Conservation (phyloP, 2,329 filamentous ascomycete species). For the Fusarium chlamydosporum region DNA sequence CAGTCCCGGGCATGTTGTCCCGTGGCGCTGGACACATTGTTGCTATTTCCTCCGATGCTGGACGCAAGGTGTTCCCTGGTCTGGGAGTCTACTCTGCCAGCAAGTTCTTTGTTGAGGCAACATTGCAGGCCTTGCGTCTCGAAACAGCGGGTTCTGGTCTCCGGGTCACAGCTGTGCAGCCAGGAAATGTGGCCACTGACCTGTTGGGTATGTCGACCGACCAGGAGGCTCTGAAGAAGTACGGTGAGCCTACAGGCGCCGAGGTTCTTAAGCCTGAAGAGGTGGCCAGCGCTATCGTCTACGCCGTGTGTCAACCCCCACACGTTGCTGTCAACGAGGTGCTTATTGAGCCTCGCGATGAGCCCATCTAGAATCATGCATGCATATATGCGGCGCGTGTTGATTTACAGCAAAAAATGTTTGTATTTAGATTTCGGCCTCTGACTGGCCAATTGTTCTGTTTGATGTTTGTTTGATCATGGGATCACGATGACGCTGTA, state of each 20-base stretch:
- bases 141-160: conserved; percentile 82
- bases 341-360: conserved; percentile 81
- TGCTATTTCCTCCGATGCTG: conserved; percentile 85
- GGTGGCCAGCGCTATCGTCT: conserved; percentile 80
- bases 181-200: conserved; percentile 82
- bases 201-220: conserved; percentile 82
- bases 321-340: conserved; percentile 87
- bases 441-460: conserved; percentile 25
- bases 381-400: conserved; percentile 8
- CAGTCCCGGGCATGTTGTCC: conserved; percentile 78
- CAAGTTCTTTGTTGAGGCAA: conserved; percentile 89
- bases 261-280: conserved; percentile 81
- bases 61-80: conserved; percentile 85
- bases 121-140: conserved; percentile 79
- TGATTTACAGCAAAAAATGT: conserved; percentile 7
- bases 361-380: conserved; percentile 70
- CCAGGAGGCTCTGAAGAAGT: conserved; percentile 81
- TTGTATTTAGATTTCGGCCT: conserved; percentile 38
- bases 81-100: conserved; percentile 85
- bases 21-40: conserved; percentile 81
- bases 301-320: conserved; percentile 78
- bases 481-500: conserved; percentile 43
- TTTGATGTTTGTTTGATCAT: conserved; percentile 29
- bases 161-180: conserved; percentile 81
- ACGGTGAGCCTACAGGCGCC: conserved; percentile 80